Evolutionary conservation across 768 basidiomycete species (phyloP), one percentile per base, ranked within the genome.

Genomic region (Xanthoconium purpureum): DNA sequence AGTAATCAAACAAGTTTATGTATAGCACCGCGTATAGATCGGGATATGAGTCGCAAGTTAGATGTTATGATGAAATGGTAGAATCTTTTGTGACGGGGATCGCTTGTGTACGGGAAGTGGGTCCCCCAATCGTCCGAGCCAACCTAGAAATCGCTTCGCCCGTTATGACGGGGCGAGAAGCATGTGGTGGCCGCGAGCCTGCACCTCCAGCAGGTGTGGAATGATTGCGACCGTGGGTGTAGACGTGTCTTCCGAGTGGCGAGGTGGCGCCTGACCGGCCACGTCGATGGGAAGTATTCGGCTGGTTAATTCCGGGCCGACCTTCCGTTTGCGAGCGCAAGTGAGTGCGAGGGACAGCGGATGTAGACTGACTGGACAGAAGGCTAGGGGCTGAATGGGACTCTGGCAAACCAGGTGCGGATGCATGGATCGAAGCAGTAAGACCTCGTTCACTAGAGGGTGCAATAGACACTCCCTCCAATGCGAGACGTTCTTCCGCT

Each of bases 81-180:
- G 71, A 63, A 52, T 68, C 66, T 49, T 66, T 68, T 14, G 68
- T 52, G 17, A 63, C 62, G 28, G 71, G 47, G 18, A 71, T 65
- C 12, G 62, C 11, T 42, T 66, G 65, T 32, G 68, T 46, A 18
- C 70, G 72, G 11, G 70, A 7, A 36, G 61, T 39, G 43, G 65
- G 54, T 52, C 69, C 66, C 24, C 82, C 85, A 39, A 90, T 83
- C 11, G 85, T 83, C 61, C 81, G 78, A 29, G 83, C 84, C 33
- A 91, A 69, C 55, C 77, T 77, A 13, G 88, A 84, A 49, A 89
- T 79, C 3, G 88, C 89, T 48, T 86, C 88, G 13, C 78, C 84
- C 6, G 86, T 87, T 61, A 91, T 80, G 43, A 91, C 78, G n/a
- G 89, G 89, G 11, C 89, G 80, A 13, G 61, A 76, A 35, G 74